phyloP scores from a whole-genome alignment of 495 filamentous ascomycete species.

The Letharia columbiana region DNA sequence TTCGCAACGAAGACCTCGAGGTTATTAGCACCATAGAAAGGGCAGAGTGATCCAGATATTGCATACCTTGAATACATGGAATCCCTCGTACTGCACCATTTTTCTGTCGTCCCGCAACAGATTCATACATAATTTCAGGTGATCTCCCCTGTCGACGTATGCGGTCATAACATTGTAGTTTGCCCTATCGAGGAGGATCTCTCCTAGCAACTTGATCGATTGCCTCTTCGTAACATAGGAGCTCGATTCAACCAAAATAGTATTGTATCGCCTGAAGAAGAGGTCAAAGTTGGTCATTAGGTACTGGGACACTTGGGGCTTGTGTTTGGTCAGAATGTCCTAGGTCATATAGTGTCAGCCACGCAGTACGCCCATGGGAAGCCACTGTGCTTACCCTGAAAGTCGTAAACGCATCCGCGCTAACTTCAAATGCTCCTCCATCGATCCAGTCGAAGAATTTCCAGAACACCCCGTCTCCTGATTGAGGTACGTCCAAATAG shows the following conservation, averaged over 20 bases:
- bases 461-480: slow-evolving; percentile 84
- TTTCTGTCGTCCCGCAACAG: slow-evolving; percentile 85
- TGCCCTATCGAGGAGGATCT: slow-evolving; percentile 85
- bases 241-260: slow-evolving; percentile 75
- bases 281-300: slow-evolving; percentile 77
- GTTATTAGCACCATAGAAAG: not conserved
- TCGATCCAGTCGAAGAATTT: slow-evolving; percentile 98
- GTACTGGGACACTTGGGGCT: slow-evolving; percentile 76
- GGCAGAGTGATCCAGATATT: not conserved
- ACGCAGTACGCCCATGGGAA: not conserved
- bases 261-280: slow-evolving; percentile 89
- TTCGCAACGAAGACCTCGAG: slow-evolving; percentile 90
- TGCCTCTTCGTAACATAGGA: slow-evolving; percentile 98
- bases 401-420: slow-evolving; percentile 93
- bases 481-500: slow-evolving; percentile 53
- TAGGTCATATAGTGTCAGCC: slow-evolving; percentile 30
- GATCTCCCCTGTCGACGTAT: slow-evolving; percentile 90
- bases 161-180: slow-evolving; percentile 98
- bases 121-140: slow-evolving; percentile 98
- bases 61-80: slow-evolving; percentile 94
- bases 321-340: slow-evolving; percentile 94
- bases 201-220: slow-evolving; percentile 92
- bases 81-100: slow-evolving; percentile 99
- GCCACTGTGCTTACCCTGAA: slow-evolving; percentile 59
- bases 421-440: slow-evolving; percentile 87